Base-by-base conservation (phyloP, 495 filamentous ascomycete species). In the Lichina pygmaea region DNA sequence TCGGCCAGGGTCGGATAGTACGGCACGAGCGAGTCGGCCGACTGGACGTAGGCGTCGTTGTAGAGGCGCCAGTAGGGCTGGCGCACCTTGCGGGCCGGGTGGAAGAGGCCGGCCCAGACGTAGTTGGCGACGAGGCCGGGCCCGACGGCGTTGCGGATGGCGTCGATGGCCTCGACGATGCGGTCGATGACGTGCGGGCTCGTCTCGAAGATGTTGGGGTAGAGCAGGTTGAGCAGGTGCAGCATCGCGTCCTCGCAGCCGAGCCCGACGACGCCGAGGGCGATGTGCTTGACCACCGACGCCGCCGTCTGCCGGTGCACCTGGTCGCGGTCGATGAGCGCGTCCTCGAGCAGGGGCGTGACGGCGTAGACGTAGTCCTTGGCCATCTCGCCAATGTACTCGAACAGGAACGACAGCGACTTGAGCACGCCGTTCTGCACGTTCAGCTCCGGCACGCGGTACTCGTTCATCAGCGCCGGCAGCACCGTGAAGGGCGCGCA, bases 331-430 rank as follows among this genome's bases (percentile, higher is more conserved):
- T 99, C 91, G 61, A 93, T 91, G 45, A 99, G 75, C 4, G 91
- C 91, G 56, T 99, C 91, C 57, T 95, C 89, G 7, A 99, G 77
- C 12, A 99, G 66, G n/a, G 91, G 89, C 12, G 84, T 93, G 33
- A 95, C 81, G 8, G 91, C 91, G 57, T 95, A 99, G 60, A 95
- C 86, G 59, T 99, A 99, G 58, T 99, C 91, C 60, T 94, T 95
- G 48, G 83, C 85, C 91, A 99, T 94, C 60, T 99, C 89, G 44
- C 89, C 89, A 56, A 97, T 97, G 62, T 97, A 97, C 52, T 97
- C 89, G 56, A 95, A 95, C 43, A 99, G 67, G 73, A 99, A 99
- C 32, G 81, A 86, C 50, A 99, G 71, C 8, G 85, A 81, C 59
- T 99, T 99, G 52, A 99, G 72, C 39, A 95, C 91, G 61, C 91